These are phyloP conservation scores for Coniferiporia weirii DNA, from an alignment of 1,284 basidiomycete genomes.

Conservation along the genomic window DNA sequence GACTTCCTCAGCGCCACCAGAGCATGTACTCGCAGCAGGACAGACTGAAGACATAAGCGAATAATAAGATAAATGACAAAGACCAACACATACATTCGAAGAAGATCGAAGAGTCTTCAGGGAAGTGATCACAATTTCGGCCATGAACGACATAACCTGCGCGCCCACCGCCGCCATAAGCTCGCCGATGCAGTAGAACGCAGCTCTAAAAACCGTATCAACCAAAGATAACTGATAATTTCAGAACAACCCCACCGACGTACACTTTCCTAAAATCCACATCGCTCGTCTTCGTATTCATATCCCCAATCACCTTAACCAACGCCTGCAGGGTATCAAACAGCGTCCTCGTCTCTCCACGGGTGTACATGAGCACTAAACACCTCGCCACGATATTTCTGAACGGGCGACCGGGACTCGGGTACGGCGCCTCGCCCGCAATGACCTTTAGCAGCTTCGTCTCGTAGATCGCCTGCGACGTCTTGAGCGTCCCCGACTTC, in stretches of 20 bases:
- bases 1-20: constrained; percentile 75
- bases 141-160: constrained; percentile 94
- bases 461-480: constrained; percentile 57
- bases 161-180: constrained; percentile 81
- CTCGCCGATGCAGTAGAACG: constrained; percentile 81
- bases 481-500: constrained; percentile 54
- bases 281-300: constrained; percentile 65
- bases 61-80: constrained; percentile 4
- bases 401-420: constrained; percentile 79
- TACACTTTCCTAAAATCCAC: constrained; percentile 66
- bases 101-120: constrained; percentile 63
- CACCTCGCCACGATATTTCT: constrained; percentile 79
- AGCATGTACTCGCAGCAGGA: constrained; percentile 82
- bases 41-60: constrained; percentile 40
- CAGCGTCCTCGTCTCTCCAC: constrained; percentile 77
- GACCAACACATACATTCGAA: constrained; percentile 54
- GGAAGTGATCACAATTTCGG: constrained; percentile 68
- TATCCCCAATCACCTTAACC: constrained; percentile 68
- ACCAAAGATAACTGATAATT: neutral
- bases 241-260: constrained; percentile 27
- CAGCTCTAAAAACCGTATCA: constrained; percentile 38
- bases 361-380: constrained; percentile 70
- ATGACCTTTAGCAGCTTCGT: constrained; percentile 59
- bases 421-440: constrained; percentile 55
- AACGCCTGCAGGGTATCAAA: constrained; percentile 86